Conservation (phyloP, 768 basidiomycete genomes). For the Cytidiella melzeri region DNA sequence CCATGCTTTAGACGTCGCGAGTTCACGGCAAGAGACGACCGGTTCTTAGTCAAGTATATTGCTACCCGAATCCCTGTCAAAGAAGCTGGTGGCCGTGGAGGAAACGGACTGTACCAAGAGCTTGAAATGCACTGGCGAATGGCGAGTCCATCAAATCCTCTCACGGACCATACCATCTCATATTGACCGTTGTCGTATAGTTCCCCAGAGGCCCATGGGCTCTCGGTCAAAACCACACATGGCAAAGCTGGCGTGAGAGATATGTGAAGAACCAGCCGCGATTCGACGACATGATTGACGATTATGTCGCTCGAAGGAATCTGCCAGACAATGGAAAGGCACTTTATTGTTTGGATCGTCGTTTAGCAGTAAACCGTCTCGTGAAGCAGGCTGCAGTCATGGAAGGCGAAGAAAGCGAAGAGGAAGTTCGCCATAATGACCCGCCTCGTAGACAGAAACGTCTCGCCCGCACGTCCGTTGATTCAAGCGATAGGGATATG, state of each 20-base stretch:
- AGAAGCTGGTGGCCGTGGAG: conserved; percentile 1
- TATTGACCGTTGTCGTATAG: neutral
- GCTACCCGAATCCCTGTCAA: conserved; percentile 1
- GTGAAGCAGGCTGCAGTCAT: neutral
- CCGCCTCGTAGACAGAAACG: neutral
- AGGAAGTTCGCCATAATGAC: neutral
- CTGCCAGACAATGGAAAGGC: neutral
- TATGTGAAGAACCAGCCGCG: conserved; percentile 17
- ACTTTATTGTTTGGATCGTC: neutral
- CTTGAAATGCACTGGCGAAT: neutral
- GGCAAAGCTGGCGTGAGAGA: conserved; percentile 18
- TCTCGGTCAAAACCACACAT: conserved; percentile 12
- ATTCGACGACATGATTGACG: conserved; percentile 14
- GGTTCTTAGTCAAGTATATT: neutral
- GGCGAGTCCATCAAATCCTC: neutral
- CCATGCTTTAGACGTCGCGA: neutral
- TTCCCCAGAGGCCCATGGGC: conserved; percentile 9
- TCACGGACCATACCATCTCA: neutral
- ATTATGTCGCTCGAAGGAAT: conserved; percentile 7
- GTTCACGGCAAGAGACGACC: neutral
- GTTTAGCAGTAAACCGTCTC: neutral
- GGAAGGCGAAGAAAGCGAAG: neutral
- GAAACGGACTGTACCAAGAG: neutral
- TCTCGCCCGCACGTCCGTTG: neutral
- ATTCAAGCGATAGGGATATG: neutral